Evolutionary conservation across 2,329 filamentous ascomycete species (phyloP), one percentile per base, ranked within the genome.

Genomic region (Trichoderma hamatum): DNA sequence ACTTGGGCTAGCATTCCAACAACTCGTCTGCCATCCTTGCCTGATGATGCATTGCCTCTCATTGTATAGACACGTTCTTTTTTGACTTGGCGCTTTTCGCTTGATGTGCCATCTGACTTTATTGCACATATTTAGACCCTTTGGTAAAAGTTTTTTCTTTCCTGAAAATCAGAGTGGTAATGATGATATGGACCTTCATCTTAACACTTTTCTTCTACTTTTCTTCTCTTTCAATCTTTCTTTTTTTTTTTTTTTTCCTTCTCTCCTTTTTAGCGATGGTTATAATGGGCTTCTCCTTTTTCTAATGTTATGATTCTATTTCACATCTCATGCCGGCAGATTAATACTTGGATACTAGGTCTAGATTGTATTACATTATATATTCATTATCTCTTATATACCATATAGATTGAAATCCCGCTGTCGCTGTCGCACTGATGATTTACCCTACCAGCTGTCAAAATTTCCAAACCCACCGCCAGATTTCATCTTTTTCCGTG

Each of bases 401-500:
- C 24, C 56, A 55, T 39, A 58, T 36, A 65, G 21, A 28, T 54
- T 26, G 61, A 64, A 43, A 54, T 30, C 7, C 24, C 62, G 51
- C 62, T 46, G 62, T 56, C 21, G 62, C 52, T 56, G 30, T 65
- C 19, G 52, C 19, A 43, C 24, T 55, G 21, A 39, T 19, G 26
- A 34, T 30, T 13, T 7, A 36, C 28, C 32, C 82, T 83, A 97
- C 95, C 96, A 99, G 46, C 83, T 87, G 80, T 97, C 94, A 79
- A 99, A 99, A 80, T 97, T 97, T 2, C 95, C 94, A 84, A 98
- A 99, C 0, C 93, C 94, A 14, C 93, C 94, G 13, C 89, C 88
- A 1, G 76, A 78, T 77, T 92, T 96, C 2, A 84, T 80, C 82
- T 97, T 98, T 82, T 97, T 98, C 79, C 88, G 89, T 4, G 92